phyloP scores from a whole-genome alignment of 257 asterid species.

The Ilex aquifolium region DNA sequence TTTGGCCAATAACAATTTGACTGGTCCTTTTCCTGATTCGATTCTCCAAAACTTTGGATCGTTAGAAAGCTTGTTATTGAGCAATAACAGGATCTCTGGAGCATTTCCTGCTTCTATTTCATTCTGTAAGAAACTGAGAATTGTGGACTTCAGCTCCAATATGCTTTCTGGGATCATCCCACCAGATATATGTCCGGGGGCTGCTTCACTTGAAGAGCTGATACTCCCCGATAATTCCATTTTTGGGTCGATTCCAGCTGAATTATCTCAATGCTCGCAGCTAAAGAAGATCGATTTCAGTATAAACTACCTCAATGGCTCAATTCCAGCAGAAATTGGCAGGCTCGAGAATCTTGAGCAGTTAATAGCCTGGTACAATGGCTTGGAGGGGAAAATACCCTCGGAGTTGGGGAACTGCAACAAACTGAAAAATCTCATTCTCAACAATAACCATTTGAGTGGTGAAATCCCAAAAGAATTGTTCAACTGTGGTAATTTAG shows the following conservation, averaged over 20 bases:
- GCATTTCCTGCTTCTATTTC: conserved; percentile 74
- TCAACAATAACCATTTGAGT: conserved; percentile 69
- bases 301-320: conserved; percentile 73
- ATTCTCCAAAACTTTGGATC: conserved; percentile 49
- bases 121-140: conserved; percentile 53
- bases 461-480: conserved; percentile 63
- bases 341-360: conserved; percentile 75
- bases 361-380: conserved; percentile 87
- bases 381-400: conserved; percentile 69
- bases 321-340: conserved; percentile 73
- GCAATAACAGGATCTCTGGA: conserved; percentile 59
- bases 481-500: conserved; percentile 55
- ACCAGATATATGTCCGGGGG: conserved; percentile 66
- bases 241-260: conserved; percentile 60
- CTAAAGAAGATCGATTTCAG: conserved; percentile 80
- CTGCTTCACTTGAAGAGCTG: conserved; percentile 67
- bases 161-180: conserved; percentile 60
- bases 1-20: conserved; percentile 61
- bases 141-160: conserved; percentile 76
- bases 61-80: conserved; percentile 51
- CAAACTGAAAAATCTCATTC: conserved; percentile 79
- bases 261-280: conserved; percentile 56
- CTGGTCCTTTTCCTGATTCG: conserved; percentile 71
- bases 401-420: conserved; percentile 76
- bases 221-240: conserved; percentile 70